Evolutionary conservation across 2,329 filamentous ascomycete species (phyloP).

Genomic region (Mycosphaerella arachidis): DNA sequence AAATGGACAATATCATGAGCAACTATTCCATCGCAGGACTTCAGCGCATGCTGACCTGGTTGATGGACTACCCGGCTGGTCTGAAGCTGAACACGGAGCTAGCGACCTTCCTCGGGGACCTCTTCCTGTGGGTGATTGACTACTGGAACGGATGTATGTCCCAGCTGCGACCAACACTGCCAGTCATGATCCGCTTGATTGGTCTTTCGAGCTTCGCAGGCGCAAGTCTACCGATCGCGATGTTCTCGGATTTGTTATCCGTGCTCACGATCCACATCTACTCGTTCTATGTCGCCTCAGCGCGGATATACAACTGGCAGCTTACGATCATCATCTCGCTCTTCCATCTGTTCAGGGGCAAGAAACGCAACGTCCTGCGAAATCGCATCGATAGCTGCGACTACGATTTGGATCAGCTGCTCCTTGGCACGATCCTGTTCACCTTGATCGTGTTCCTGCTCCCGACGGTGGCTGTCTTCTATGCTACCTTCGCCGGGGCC

Average conservation of each 20-base stretch:
- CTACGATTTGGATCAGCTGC: constrained; percentile 93
- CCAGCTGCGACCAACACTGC: constrained; percentile 72
- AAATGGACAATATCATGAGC: constrained; percentile 70
- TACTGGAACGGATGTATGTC: constrained; percentile 88
- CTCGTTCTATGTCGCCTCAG: constrained; percentile 94
- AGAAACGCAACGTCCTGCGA: constrained; percentile 93
- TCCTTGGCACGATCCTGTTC: constrained; percentile 94
- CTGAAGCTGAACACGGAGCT: constrained; percentile 93
- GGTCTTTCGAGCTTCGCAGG: constrained; percentile 93
- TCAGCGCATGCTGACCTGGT: constrained; percentile 84
- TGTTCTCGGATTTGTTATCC: constrained; percentile 90
- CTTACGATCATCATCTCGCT: constrained; percentile 92
- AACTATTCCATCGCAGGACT: constrained; percentile 85
- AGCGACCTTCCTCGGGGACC: constrained; percentile 85
- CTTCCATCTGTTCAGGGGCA: constrained; percentile 97
- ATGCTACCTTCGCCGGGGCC: constrained; percentile 89
- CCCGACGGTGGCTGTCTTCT: constrained; percentile 93
- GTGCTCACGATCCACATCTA: constrained; percentile 93
- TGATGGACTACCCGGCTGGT: constrained; percentile 93
- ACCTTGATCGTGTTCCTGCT: constrained; percentile 91
- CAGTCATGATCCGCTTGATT: constrained; percentile 83
- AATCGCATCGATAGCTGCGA: constrained; percentile 98
- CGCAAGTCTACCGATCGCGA: constrained; percentile 91
- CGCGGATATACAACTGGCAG: constrained; percentile 98
- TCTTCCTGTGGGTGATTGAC: constrained; percentile 98